Percentiles rank a stretch among this genome's conserved stretches.
phyloP scores from a whole-genome alignment of 2,329 filamentous ascomycete genomes.

The Aureobasidium mangrovei region DNA sequence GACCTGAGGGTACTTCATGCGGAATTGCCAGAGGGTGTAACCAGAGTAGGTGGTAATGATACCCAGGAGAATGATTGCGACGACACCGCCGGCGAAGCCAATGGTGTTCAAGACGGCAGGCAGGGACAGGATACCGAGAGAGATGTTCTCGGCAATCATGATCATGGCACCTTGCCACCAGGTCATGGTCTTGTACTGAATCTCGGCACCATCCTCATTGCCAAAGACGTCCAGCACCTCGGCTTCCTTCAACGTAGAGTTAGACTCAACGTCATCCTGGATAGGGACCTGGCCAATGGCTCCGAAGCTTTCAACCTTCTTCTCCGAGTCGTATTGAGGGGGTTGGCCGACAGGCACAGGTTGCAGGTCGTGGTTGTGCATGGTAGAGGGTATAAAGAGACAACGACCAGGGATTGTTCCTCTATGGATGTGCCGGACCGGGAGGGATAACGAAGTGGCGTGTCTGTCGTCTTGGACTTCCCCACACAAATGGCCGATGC shows the following conservation, averaged over 20 bases:
- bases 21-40: slow-evolving; percentile 52
- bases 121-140: slow-evolving; percentile 47
- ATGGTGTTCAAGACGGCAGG: slow-evolving; percentile 45
- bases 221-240: slow-evolving; percentile 12
- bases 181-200: slow-evolving; percentile 44
- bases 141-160: slow-evolving; percentile 52
- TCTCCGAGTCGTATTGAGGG: slow-evolving; percentile 10
- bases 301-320: slow-evolving; percentile 7
- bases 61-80: slow-evolving; percentile 47
- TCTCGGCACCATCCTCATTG: slow-evolving; percentile 21
- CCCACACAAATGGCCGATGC: slow-evolving; percentile 8
- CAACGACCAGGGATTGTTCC: neutral
- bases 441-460: neutral
- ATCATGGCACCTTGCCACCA: slow-evolving; percentile 37
- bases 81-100: slow-evolving; percentile 45
- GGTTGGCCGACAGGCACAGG: slow-evolving; percentile 2
- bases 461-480: neutral
- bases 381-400: neutral
- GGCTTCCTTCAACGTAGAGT: slow-evolving; percentile 9
- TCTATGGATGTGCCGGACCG: neutral
- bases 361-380: slow-evolving; percentile 9
- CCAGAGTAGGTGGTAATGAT: slow-evolving; percentile 52
- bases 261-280: slow-evolving; percentile 7
- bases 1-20: slow-evolving; percentile 42
- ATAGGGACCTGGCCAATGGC: slow-evolving; percentile 1